These are phyloP conservation scores for Cucumis hystrix DNA, from an alignment of 306 rosid species.

Conservation along the genomic window DNA sequence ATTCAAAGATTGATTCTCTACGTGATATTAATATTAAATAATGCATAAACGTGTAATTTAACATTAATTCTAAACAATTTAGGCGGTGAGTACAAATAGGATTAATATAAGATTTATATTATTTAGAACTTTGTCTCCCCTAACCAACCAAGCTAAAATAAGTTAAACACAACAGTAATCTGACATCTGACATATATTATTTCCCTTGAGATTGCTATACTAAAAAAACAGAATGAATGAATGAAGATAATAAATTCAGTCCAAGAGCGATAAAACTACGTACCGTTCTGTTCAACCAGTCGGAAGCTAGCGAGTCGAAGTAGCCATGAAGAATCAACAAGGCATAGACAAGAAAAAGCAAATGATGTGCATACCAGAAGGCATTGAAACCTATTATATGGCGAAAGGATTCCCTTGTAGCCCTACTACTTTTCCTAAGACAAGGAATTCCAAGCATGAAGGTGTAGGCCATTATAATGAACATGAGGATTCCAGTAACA, in stretches of 20 bases:
- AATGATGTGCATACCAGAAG: conserved; percentile 61
- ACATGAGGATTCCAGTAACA: conserved; percentile 40
- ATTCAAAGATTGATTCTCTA: too few relatives aligned
- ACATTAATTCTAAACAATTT: too few relatives aligned
- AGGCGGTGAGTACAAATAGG: too few relatives aligned
- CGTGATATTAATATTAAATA: too few relatives aligned
- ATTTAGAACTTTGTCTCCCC: too few relatives aligned
- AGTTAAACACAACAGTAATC: too few relatives aligned
- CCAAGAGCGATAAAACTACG: neutral
- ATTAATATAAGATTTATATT: too few relatives aligned
- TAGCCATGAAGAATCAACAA: conserved; percentile 41
- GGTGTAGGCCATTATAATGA: conserved; percentile 32
- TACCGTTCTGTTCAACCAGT: conserved; percentile 40
- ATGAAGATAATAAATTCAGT: neutral
- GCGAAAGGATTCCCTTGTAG: conserved; percentile 15
- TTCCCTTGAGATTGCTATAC: too few relatives aligned
- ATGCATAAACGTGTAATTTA: too few relatives aligned
- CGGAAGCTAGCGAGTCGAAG: conserved; percentile 30
- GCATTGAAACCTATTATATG: conserved; percentile 44
- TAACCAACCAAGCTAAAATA: too few relatives aligned
- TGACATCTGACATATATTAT: too few relatives aligned
- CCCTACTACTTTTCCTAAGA: conserved; percentile 28
- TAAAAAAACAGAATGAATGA: too few relatives aligned
- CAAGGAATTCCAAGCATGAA: conserved; percentile 41
- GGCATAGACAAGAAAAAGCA: conserved; percentile 31